phyloP scores from a whole-genome alignment of 805 yeast genomes.

The Komagataella mondaviorum region DNA sequence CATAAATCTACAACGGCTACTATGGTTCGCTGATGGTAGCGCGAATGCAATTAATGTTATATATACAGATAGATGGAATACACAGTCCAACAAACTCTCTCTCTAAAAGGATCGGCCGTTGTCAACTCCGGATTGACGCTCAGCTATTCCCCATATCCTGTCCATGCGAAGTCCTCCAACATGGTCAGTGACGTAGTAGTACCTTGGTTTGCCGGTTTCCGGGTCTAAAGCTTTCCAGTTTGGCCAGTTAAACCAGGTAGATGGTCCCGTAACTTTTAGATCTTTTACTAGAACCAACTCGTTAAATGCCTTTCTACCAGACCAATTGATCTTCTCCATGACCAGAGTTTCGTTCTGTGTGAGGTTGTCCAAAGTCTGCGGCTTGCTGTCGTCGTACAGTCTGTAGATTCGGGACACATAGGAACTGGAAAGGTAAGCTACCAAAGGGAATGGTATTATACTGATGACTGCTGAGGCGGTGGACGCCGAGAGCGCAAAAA shows the following conservation, averaged over 20 bases:
- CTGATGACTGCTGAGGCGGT: conserved; percentile 25
- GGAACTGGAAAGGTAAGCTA: conserved; percentile 41
- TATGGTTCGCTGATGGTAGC: not conserved
- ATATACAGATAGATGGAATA: not conserved
- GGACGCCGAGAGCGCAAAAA: conserved; percentile 37
- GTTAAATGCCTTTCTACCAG: conserved; percentile 56
- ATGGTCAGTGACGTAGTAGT: conserved; percentile 53
- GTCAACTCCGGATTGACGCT: conserved; percentile 48
- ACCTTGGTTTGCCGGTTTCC: conserved; percentile 19
- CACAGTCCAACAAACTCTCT: not conserved
- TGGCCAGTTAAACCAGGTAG: conserved; percentile 31
- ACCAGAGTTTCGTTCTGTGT: conserved; percentile 49
- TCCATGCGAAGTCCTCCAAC: conserved; percentile 79
- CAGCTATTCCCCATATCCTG: conserved; percentile 74
- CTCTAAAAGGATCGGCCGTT: conserved; percentile 41
- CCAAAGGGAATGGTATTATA: conserved; percentile 42
- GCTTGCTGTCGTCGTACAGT: conserved; percentile 45
- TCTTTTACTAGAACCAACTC: conserved; percentile 40
- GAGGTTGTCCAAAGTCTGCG: conserved; percentile 54
- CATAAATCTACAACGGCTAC: not conserved
- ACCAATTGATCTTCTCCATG: conserved; percentile 50
- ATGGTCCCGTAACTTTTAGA: conserved; percentile 21
- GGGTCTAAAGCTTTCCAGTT: conserved; percentile 30
- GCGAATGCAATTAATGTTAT: not conserved
- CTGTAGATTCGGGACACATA: conserved; percentile 65